A percentile compares a stretch with the other conserved stretches of the same genome.
Conservation (phyloP, 1,139 yeast genomes). For the Candida albicans region DNA sequence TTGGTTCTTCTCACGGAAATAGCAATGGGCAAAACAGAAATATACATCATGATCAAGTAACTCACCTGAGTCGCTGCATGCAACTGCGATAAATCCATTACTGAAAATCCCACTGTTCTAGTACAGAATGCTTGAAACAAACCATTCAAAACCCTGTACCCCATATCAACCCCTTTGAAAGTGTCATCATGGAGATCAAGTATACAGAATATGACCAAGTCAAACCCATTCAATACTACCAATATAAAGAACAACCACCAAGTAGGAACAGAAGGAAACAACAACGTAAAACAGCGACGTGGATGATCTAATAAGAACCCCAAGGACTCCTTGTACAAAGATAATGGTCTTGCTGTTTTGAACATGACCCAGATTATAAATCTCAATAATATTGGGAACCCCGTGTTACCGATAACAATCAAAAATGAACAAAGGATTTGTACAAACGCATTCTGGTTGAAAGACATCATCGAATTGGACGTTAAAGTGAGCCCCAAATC, state of each 20-base stretch:
- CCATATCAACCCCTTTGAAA: constrained; percentile 53
- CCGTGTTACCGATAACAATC: constrained; percentile 88
- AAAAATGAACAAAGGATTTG: constrained; percentile 64
- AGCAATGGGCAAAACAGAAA: constrained; percentile 93
- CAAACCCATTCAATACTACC: constrained; percentile 70
- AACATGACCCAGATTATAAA: constrained; percentile 78
- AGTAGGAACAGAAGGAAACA: constrained; percentile 90
- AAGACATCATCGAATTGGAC: constrained; percentile 72
- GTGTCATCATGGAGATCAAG: constrained; percentile 62
- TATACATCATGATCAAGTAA: constrained; percentile 96
- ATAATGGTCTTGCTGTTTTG: constrained; percentile 64
- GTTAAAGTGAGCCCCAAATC: constrained; percentile 84
- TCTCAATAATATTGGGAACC: constrained; percentile 81
- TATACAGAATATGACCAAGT: constrained; percentile 74
- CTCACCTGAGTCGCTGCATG: constrained; percentile 94
- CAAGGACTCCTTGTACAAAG: constrained; percentile 69
- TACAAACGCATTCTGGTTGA: constrained; percentile 61
- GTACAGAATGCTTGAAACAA: constrained; percentile 89
- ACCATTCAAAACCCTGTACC: constrained; percentile 76
- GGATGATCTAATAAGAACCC: constrained; percentile 93
- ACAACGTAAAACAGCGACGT: constrained; percentile 88
- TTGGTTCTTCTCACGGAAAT: constrained; percentile 94
- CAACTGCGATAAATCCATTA: constrained; percentile 63
- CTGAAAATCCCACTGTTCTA: constrained; percentile 88
- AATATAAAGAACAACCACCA: constrained; percentile 89